A percentile compares a stretch with the other conserved stretches of the same genome.
These are phyloP conservation scores for Aciculoconidium aculeatum DNA, from an alignment of 805 yeast genomes.

Conservation along the genomic window DNA sequence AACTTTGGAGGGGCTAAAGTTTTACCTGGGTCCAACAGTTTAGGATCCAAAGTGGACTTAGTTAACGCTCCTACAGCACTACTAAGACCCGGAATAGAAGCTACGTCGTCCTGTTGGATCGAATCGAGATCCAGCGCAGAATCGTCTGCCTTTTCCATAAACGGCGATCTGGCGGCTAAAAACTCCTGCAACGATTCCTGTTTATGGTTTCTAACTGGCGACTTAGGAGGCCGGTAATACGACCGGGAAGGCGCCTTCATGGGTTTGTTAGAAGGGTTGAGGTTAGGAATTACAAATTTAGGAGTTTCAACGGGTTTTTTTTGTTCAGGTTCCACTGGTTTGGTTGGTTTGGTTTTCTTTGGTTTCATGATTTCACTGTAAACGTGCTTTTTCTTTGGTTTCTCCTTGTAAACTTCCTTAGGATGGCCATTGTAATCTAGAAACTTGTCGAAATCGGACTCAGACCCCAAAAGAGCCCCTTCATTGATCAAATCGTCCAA, in stretches of 20 bases:
- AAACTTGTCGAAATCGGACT: conserved; percentile 47
- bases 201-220: conserved; percentile 3
- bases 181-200: conserved; percentile 6
- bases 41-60: too few species aligned
- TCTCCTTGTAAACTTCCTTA: conserved; percentile 25
- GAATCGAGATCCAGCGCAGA: neutral
- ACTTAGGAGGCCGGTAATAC: too few species aligned
- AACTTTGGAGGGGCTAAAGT: too few species aligned
- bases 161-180: conserved; percentile 2
- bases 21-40: too few species aligned
- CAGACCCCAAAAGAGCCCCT: conserved; percentile 43
- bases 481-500: conserved; percentile 45
- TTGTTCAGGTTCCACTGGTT: too few species aligned
- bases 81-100: too few species aligned
- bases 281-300: too few species aligned
- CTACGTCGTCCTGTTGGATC: neutral
- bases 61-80: too few species aligned
- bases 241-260: too few species aligned
- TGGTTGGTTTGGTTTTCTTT: conserved; percentile 13
- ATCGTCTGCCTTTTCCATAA: conserved; percentile 6
- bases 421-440: conserved; percentile 51
- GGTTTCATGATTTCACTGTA: conserved; percentile 18
- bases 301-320: too few species aligned
- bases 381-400: conserved; percentile 1
- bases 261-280: too few species aligned